phyloP scores from a whole-genome alignment of 257 asterid genomes.

The Nicotiana otophora region DNA sequence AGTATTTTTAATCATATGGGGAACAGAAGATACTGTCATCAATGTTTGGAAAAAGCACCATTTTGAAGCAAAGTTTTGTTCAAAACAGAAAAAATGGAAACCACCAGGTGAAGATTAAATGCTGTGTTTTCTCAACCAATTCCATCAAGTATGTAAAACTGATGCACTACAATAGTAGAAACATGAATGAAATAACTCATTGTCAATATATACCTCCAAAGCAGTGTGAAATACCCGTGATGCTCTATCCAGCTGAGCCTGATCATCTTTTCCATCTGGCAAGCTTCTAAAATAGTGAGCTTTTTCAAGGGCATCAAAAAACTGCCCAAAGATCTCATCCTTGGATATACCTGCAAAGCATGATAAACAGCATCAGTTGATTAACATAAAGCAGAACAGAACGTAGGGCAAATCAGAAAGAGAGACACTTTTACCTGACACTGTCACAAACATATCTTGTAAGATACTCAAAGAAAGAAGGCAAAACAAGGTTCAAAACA shows the following conservation, averaged over 20 bases:
- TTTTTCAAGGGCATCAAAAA: constrained; percentile 68
- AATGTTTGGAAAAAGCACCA: background rate
- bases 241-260: constrained; percentile 61
- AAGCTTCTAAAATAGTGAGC: constrained; percentile 49
- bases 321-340: constrained; percentile 79
- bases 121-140: background rate
- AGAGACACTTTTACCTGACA: background rate
- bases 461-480: background rate
- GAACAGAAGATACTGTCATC: background rate
- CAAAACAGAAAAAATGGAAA: background rate
- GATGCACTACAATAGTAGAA: background rate
- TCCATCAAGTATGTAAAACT: background rate
- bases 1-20: background rate
- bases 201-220: constrained; percentile 42
- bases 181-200: background rate
- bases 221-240: constrained; percentile 52
- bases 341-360: constrained; percentile 19
- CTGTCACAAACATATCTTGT: background rate
- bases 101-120: background rate
- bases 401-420: background rate
- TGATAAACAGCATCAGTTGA: background rate
- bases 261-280: constrained; percentile 76
- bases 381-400: background rate
- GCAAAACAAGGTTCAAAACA: background rate
- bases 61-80: background rate